Conservation (phyloP, 345 rosid species). For the Linum trigynum region DNA sequence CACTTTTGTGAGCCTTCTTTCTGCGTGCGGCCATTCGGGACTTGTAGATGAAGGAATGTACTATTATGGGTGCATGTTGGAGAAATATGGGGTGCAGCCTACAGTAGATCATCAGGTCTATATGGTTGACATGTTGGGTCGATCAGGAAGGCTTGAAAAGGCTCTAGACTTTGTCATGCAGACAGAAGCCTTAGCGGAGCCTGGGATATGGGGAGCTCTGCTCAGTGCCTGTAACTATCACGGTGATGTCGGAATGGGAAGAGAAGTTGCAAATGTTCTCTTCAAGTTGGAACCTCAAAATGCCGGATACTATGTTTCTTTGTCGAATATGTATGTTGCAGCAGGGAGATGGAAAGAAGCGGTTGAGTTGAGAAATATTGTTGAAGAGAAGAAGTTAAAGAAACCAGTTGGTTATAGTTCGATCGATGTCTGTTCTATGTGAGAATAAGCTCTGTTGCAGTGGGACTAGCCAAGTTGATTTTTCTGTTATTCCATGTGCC, state of each 20-base stretch:
- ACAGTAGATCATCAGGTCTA: constrained; percentile 38
- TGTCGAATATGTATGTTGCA: constrained; percentile 39
- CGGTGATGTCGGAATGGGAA: constrained; percentile 35
- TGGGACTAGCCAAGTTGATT: too few species aligned
- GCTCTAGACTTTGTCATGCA: constrained; percentile 40
- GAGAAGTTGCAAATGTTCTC: constrained; percentile 41
- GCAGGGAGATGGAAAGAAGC: constrained; percentile 47
- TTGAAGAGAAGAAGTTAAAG: constrained; percentile 26
- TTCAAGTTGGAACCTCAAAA: constrained; percentile 52
- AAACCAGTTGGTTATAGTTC: constrained; percentile 40
- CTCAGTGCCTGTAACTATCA: constrained; percentile 43
- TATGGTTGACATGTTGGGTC: constrained; percentile 49
- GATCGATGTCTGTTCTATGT: constrained; percentile 18
- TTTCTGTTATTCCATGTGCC: too few species aligned
- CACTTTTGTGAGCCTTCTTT: constrained; percentile 39
- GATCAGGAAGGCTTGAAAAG: constrained; percentile 40
- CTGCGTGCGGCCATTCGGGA: constrained; percentile 54
- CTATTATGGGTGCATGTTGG: constrained; percentile 37
- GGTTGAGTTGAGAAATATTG: constrained; percentile 26
- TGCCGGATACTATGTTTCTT: constrained; percentile 29
- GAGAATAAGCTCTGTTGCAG: neutral
- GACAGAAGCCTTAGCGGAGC: constrained; percentile 21
- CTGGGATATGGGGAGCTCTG: constrained; percentile 53
- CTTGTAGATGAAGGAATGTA: constrained; percentile 33
- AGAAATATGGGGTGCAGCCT: constrained; percentile 31